Percentiles rank a stretch among this genome's conserved stretches.
phyloP scores from a whole-genome alignment of 345 rosid genomes.

The Populus alba region DNA sequence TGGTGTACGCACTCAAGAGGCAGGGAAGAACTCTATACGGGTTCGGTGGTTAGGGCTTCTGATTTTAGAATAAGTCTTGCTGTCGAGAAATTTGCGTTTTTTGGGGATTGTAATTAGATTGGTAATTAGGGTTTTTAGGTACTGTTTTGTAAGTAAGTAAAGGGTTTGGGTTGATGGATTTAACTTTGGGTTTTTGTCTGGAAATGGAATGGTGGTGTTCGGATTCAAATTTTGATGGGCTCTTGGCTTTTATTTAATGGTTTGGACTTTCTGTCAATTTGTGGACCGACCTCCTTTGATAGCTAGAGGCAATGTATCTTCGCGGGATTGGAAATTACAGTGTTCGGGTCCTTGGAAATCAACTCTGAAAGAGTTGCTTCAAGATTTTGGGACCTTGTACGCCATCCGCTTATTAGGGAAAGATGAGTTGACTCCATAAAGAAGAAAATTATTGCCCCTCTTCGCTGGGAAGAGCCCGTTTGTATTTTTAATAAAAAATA shows the following conservation, averaged over 20 bases:
- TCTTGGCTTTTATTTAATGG: not conserved
- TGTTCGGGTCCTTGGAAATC: too few relatives aligned
- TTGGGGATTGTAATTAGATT: not conserved
- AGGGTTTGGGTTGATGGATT: not conserved
- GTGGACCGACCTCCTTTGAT: not conserved
- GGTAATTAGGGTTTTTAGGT: not conserved
- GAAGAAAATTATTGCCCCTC: too few relatives aligned
- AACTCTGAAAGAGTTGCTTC: too few relatives aligned
- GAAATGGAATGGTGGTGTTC: not conserved
- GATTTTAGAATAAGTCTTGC: not conserved
- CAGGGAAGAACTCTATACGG: conserved; percentile 18
- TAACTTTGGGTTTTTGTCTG: not conserved
- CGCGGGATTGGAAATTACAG: not conserved
- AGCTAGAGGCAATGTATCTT: not conserved
- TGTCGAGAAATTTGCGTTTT: conserved; percentile 5
- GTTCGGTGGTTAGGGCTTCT: conserved; percentile 20
- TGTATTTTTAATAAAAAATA: too few relatives aligned
- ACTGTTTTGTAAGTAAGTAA: not conserved
- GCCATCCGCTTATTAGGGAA: too few relatives aligned
- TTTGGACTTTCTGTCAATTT: too few relatives aligned
- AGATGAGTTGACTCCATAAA: too few relatives aligned
- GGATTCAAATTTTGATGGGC: not conserved
- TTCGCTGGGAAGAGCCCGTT: too few relatives aligned
- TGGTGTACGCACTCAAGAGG: conserved; percentile 23
- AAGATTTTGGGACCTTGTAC: too few relatives aligned